Conservation (phyloP, 2,329 filamentous ascomycete species). For the Lasiodiplodia gonubiensis region DNA sequence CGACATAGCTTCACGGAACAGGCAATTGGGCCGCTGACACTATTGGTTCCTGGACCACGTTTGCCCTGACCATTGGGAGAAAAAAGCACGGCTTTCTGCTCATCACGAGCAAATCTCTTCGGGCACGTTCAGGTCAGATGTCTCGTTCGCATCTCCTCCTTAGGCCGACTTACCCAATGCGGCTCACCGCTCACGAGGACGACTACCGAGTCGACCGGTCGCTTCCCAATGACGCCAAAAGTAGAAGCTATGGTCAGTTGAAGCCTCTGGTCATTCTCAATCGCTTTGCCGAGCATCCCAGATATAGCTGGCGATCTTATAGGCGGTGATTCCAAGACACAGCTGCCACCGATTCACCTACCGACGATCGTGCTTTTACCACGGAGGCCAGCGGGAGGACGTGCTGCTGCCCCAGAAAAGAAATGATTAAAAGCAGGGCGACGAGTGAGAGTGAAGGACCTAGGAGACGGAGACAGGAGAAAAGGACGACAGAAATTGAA, state of each 20-base stretch:
- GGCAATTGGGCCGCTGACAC: slow-evolving; percentile 7
- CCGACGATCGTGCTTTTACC: slow-evolving; percentile 9
- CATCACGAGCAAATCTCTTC: not conserved
- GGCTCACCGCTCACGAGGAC: slow-evolving; percentile 15
- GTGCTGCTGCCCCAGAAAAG: not conserved
- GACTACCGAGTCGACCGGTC: not conserved
- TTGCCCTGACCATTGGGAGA: not conserved
- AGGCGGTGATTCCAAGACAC: not conserved
- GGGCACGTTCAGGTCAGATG: not conserved
- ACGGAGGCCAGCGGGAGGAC: slow-evolving; percentile 21
- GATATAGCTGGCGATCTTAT: slow-evolving; percentile 19
- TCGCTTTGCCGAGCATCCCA: not conserved
- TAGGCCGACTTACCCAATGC: not conserved
- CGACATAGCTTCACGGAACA: slow-evolving; percentile 13
- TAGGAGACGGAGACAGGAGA: not conserved
- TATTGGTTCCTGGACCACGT: slow-evolving; percentile 11
- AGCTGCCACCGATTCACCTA: slow-evolving; percentile 3
- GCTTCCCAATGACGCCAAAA: not conserved
- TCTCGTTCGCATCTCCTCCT: not conserved
- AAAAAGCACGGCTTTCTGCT: not conserved
- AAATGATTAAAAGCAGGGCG: slow-evolving; percentile 17
- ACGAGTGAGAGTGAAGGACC: slow-evolving; percentile 2
- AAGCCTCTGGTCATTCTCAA: not conserved
- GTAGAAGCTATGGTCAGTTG: not conserved
- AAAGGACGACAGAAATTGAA: not conserved